Base-by-base conservation (phyloP, 305 asterid species). In the Fraxinus baroniana region DNA sequence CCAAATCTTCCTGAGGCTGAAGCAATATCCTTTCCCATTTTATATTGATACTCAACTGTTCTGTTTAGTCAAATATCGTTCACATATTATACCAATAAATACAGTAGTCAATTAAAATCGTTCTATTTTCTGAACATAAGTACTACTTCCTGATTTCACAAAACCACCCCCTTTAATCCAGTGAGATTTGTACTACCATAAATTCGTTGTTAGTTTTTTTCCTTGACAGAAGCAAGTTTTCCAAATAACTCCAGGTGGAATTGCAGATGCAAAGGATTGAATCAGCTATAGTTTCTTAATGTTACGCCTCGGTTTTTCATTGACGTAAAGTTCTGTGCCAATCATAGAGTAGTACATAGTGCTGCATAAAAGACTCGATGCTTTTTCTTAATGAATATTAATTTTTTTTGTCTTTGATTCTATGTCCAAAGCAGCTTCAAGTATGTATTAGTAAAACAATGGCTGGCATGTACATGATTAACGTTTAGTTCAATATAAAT, bases 191-290 rank as follows among this genome's bases (percentile, higher is more conserved):
- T 80, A n/a, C n/a, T n/a, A n/a, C n/a, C n/a, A n/a, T n/a, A n/a
- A n/a, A n/a, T n/a, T n/a, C n/a, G n/a, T n/a, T n/a, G n/a, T n/a
- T n/a, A n/a, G n/a, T n/a, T n/a, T n/a, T n/a, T 83, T 74, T 82
- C 49, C 96, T 95, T 93, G 81, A 90, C 93, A 46, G 85, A 80
- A 83, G 77, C 92, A 95, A 86, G 83, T 93, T 52, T 95, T 95
- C 84, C 99, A 95, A 95, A 95, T 95, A 86, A 94, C 99, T 81
- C 86, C 97, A 82, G 99, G 99, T 86, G 98, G 99, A 79, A 94
- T 93, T 86, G 97, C 98, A 81, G 98, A 95, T 90, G 99, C 97
- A 4, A 94, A 93, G 93, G 98, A 95, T 84, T 94, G 90, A 92
- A 72, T 68, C 80, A 26, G 76, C 80, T 5, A 22, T 81, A 73